Percentiles rank a stretch among this genome's conserved stretches.
phyloP scores from a whole-genome alignment of 2,329 filamentous ascomycete genomes.

The Paecilomyces niveus region DNA sequence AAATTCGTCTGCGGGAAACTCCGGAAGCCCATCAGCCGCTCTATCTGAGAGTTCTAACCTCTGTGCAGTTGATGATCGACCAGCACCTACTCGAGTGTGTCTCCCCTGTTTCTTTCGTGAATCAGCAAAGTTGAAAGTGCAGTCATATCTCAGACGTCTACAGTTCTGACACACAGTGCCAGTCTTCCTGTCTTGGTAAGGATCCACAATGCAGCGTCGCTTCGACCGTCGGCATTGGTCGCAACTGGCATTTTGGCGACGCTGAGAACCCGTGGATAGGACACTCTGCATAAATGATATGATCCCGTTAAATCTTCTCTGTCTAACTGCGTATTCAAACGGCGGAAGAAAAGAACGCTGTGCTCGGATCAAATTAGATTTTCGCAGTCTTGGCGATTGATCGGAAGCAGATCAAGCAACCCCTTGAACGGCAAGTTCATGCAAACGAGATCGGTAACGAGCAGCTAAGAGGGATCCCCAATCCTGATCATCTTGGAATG shows the following conservation, averaged over 20 bases:
- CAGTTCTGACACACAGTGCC: constrained; percentile 11
- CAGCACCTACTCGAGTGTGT: background rate
- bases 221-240: constrained; percentile 19
- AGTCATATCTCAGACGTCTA: constrained; percentile 11
- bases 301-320: background rate
- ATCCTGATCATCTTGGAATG: too few relatives aligned
- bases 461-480: too few relatives aligned
- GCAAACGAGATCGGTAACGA: too few relatives aligned
- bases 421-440: too few relatives aligned
- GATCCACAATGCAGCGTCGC: constrained; percentile 15
- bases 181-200: background rate
- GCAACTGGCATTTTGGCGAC: constrained; percentile 19
- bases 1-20: background rate
- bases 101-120: background rate
- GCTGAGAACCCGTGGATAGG: background rate
- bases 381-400: too few relatives aligned
- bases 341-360: background rate
- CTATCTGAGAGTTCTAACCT: background rate
- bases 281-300: background rate
- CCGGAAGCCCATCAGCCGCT: background rate
- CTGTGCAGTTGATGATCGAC: background rate
- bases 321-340: background rate
- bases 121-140: constrained; percentile 11
- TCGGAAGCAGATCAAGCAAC: too few relatives aligned
- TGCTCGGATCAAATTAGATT: too few relatives aligned